phyloP scores from a whole-genome alignment of 2,329 filamentous ascomycete species.

The Albophoma yamanashiensis region DNA sequence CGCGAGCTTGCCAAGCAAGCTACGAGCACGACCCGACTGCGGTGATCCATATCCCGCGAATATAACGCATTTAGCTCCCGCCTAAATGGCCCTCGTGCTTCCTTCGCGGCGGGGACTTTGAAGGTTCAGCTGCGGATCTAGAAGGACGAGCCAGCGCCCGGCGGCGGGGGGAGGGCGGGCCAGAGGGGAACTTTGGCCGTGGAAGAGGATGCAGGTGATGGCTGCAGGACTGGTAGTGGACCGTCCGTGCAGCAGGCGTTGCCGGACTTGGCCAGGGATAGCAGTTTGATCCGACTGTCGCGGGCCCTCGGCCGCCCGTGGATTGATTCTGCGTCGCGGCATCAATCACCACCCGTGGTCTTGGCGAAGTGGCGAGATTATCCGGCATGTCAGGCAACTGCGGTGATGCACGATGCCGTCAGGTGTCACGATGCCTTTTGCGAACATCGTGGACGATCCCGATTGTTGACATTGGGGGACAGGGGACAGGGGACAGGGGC shows the following conservation, averaged over 20 bases:
- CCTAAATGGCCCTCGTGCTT: background rate
- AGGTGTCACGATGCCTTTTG: background rate
- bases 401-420: background rate
- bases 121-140: background rate
- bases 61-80: background rate
- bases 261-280: background rate
- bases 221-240: background rate
- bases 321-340: background rate
- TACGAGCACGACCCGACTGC: background rate
- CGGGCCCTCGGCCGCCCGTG: background rate
- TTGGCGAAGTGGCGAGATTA: background rate
- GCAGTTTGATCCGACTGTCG: background rate
- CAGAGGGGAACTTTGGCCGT: background rate
- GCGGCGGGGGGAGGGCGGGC: background rate
- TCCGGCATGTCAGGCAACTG: background rate
- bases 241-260: background rate
- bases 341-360: background rate
- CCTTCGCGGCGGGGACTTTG: background rate
- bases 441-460: background rate
- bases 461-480: no score
- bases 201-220: background rate
- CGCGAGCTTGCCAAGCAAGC: background rate
- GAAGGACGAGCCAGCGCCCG: background rate
- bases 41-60: background rate
- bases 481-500: background rate